Evolutionary conservation across 1,284 basidiomycete genomes (phyloP).

Genomic region (Sparassis latifolia): DNA sequence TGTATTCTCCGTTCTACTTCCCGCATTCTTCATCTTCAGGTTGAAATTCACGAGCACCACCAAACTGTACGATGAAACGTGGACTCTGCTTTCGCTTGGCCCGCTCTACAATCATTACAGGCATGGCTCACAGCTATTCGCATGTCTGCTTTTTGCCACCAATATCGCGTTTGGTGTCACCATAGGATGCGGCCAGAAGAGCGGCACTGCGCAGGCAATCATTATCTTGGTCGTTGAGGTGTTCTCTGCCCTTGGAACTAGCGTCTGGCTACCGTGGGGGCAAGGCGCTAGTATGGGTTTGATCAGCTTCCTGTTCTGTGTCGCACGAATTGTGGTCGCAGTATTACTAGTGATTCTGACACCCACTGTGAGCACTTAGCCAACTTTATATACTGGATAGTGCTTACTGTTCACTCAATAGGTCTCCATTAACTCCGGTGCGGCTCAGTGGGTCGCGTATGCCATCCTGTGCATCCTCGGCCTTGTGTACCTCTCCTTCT

Average conservation of each 20-base stretch:
- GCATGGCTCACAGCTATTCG: conserved; percentile 87
- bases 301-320: conserved; percentile 87
- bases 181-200: conserved; percentile 85
- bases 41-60: conserved; percentile 77
- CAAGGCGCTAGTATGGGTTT: conserved; percentile 94
- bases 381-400: conserved; percentile 9
- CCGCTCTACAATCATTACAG: conserved; percentile 96
- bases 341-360: conserved; percentile 87
- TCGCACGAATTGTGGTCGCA: conserved; percentile 83
- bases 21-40: conserved; percentile 67
- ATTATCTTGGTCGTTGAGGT: conserved; percentile 86
- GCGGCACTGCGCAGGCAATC: conserved; percentile 87
- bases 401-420: conserved; percentile 24
- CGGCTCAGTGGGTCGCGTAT: conserved; percentile 89
- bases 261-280: conserved; percentile 94
- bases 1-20: conserved; percentile 75
- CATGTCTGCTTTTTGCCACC: conserved; percentile 71
- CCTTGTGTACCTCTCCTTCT: conserved; percentile 76
- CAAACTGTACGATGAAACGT: conserved; percentile 92
- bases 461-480: conserved; percentile 85
- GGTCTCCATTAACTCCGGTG: conserved; percentile 74
- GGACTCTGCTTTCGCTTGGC: conserved; percentile 85
- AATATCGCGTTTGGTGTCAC: conserved; percentile 80
- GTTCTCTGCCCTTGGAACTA: conserved; percentile 75
- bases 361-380: conserved; percentile 61